Evolutionary conservation across 1,284 basidiomycete species (phyloP).

Genomic region (Microbotryum lychnidis-dioicae): DNA sequence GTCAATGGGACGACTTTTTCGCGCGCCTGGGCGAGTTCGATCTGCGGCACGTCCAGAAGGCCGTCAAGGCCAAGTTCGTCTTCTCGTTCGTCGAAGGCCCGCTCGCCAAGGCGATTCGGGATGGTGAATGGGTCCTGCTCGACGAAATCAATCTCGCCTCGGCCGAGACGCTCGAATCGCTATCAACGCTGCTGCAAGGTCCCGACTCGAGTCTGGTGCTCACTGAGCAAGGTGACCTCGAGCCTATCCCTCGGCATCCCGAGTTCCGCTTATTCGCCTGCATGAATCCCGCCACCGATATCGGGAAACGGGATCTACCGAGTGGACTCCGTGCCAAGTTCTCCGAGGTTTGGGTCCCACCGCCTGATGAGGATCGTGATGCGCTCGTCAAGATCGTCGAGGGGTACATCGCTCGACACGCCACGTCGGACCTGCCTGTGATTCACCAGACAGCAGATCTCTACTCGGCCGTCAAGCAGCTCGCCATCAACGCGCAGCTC

Average conservation of each 20-base stretch:
- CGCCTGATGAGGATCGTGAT: slow-evolving; percentile 86
- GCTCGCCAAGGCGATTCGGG: slow-evolving; percentile 78
- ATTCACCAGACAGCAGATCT: slow-evolving; percentile 89
- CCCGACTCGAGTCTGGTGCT: slow-evolving; percentile 80
- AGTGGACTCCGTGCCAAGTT: slow-evolving; percentile 83
- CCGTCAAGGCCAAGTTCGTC: slow-evolving; percentile 71
- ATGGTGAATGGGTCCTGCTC: slow-evolving; percentile 89
- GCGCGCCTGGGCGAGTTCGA: slow-evolving; percentile 71
- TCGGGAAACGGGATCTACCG: slow-evolving; percentile 95
- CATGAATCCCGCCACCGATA: slow-evolving; percentile 99
- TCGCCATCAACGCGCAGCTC: slow-evolving; percentile 70
- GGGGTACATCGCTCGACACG: slow-evolving; percentile 80
- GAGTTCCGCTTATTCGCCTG: slow-evolving; percentile 96
- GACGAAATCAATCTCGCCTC: slow-evolving; percentile 96
- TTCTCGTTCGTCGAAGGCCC: slow-evolving; percentile 96
- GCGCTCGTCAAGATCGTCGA: slow-evolving; percentile 79
- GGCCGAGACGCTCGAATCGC: slow-evolving; percentile 87
- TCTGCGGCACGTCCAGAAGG: slow-evolving; percentile 57
- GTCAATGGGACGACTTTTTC: slow-evolving; percentile 66
- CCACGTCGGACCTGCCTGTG: slow-evolving; percentile 76
- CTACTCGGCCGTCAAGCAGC: slow-evolving; percentile 72
- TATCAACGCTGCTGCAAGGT: slow-evolving; percentile 77
- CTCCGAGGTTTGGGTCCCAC: slow-evolving; percentile 89
- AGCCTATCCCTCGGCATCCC: slow-evolving; percentile 81
- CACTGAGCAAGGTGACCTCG: slow-evolving; percentile 86